Evolutionary conservation across 768 basidiomycete species (phyloP), one percentile per base, ranked within the genome.

Genomic region (Kwoniella heveanensis): DNA sequence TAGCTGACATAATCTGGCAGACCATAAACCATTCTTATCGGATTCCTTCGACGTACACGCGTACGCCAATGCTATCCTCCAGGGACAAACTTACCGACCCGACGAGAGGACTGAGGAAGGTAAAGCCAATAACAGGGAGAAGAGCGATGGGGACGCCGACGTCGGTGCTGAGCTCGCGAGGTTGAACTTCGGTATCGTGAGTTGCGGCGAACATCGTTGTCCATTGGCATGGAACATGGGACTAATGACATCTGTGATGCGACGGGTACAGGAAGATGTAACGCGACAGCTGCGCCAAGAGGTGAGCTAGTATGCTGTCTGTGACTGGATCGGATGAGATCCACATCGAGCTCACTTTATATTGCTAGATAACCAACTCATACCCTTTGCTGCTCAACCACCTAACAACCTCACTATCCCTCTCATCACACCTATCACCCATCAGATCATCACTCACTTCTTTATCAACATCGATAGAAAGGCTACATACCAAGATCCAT

Each of bases 1-100:
- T n/a, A n/a, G n/a, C n/a, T n/a, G n/a, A n/a, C n/a, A n/a, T 4
- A 21, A 32, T 8, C 32, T 54, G 6, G 2, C 24, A 88, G 91
- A 92, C 68, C 89, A 92, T 73, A 77, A 87, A 17, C 84, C 88
- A 50, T 97, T 96, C 74, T 83, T 90, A 27, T 83, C 81, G 46
- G 78, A 86, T 1, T 83, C 87, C 32, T 98, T 97, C 78, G 89
- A 95, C 77, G 84, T 91, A 17, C 89, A 90, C 73, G 89, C 90
- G 46, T 96, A 94, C 77, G 94, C 94, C 1, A 93, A 93, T 78
- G 87, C 91, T 17, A 85, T 95, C 57, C 84, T 97, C 24, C 88
- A 92, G 4, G 90, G 91, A 25, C 88, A 92, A 69, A 77, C 86
- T 0, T 91, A 94, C 76, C 85, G 87, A 13, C 79, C 84, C 54